These are phyloP conservation scores for Gymnopus androsaceus DNA, from an alignment of 1,284 basidiomycete species.

Conservation along the genomic window DNA sequence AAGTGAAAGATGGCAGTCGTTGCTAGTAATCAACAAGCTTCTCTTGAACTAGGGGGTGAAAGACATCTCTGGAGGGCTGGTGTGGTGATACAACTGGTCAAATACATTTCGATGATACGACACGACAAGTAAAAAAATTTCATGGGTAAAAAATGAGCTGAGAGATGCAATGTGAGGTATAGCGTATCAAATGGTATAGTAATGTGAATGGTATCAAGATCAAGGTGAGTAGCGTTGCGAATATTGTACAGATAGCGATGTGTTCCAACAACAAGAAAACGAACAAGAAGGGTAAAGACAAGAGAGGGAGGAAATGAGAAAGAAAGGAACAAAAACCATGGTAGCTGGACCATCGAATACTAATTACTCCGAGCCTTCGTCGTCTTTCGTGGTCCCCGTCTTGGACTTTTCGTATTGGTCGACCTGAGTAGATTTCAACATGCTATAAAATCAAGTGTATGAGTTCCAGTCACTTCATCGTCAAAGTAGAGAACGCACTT, in stretches of 20 bases:
- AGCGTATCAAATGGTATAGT: not conserved
- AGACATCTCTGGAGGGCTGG: no score
- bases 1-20: no score
- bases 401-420: constrained; percentile 50
- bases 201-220: not conserved
- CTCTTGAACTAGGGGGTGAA: no score
- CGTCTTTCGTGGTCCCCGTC: not conserved
- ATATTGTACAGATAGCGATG: not conserved
- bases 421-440: constrained; percentile 44
- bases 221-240: not conserved
- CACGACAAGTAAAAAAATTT: no score
- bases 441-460: constrained; percentile 24
- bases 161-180: no score
- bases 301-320: not conserved
- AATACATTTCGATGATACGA: not conserved
- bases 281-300: no score
- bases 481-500: constrained; percentile 46
- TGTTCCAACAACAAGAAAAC: not conserved
- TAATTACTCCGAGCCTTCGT: not conserved
- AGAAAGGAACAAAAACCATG: not conserved
- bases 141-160: no score
- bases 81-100: no score
- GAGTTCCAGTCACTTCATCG: not conserved
- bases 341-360: no score
- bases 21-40: no score